Conservation (phyloP, 139 green algal genomes). For the Gonium pectorale region DNA sequence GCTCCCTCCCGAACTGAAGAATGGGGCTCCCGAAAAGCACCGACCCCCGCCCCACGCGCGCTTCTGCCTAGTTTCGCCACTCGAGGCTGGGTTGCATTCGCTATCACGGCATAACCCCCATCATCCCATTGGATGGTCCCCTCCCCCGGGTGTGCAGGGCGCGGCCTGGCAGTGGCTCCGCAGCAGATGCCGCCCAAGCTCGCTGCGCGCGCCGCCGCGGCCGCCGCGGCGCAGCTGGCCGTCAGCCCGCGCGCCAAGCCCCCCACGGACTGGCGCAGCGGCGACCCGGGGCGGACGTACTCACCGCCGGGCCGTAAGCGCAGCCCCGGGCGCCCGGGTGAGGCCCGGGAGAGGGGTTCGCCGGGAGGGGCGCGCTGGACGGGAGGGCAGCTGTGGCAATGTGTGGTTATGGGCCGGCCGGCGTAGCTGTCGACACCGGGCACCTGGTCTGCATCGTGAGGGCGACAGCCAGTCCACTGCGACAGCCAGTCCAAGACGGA, state of each 20-base stretch:
- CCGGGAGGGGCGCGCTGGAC: too few species aligned
- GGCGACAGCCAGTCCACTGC: neutral
- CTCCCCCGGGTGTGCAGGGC: neutral
- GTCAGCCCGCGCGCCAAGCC: neutral
- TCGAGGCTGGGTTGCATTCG: neutral
- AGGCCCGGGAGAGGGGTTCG: neutral
- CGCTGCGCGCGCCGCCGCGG: neutral
- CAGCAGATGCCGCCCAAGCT: constrained; percentile 19
- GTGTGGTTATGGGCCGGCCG: too few species aligned
- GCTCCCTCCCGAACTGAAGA: neutral
- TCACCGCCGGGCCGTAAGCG: constrained; percentile 47
- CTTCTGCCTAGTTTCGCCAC: neutral
- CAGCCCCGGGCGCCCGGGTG: constrained; percentile 22
- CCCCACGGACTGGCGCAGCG: constrained; percentile 10
- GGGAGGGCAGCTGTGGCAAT: too few species aligned
- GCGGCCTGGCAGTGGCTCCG: constrained; percentile 1
- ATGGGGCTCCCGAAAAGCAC: neutral
- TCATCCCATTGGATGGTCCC: neutral
- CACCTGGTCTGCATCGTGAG: too few species aligned
- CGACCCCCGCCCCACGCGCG: neutral
- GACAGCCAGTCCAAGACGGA: neutral
- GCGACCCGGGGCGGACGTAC: constrained; percentile 18
- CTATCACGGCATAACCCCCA: neutral
- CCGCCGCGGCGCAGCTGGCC: neutral
- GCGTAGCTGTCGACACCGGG: too few species aligned